Percentiles rank a stretch among this genome's conserved stretches.
phyloP scores from a whole-genome alignment of 129 eudicot genomes.

The Centaurea solstitialis region DNA sequence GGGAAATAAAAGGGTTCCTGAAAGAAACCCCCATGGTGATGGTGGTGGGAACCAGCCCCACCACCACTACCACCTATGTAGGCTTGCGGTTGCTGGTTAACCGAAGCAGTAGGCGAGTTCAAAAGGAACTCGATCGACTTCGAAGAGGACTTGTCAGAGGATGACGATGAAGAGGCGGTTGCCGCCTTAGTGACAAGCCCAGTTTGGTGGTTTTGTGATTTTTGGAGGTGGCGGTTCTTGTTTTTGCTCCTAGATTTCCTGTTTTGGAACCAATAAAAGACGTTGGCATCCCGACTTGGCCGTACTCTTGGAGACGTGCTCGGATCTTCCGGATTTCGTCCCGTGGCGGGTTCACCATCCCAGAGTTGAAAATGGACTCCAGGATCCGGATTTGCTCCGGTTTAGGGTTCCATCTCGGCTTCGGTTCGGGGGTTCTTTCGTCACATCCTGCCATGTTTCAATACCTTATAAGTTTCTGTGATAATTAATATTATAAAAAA shows the following conservation, averaged over 20 bases:
- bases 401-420: slow-evolving; percentile 97
- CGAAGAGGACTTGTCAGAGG: slow-evolving; percentile 65
- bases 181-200: slow-evolving; percentile 23
- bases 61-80: slow-evolving; percentile 24
- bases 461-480: slow-evolving; percentile 5
- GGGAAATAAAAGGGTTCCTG: slow-evolving; percentile 58
- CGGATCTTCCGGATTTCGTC: slow-evolving; percentile 85
- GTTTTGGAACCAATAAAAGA: slow-evolving; percentile 97
- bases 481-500: not conserved
- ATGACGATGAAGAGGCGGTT: slow-evolving; percentile 62
- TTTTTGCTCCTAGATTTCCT: slow-evolving; percentile 89
- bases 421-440: slow-evolving; percentile 88
- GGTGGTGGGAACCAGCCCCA: not conserved
- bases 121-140: slow-evolving; percentile 38
- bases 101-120: slow-evolving; percentile 69
- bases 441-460: slow-evolving; percentile 54
- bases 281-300: slow-evolving; percentile 99
- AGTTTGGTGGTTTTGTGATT: slow-evolving; percentile 36
- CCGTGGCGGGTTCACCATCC: slow-evolving; percentile 91
- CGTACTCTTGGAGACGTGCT: slow-evolving; percentile 77
- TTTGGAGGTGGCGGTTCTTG: slow-evolving; percentile 66
- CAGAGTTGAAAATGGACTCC: slow-evolving; percentile 88
- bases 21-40: slow-evolving; percentile 37
- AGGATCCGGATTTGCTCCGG: slow-evolving; percentile 94
- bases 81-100: slow-evolving; percentile 51